A percentile compares a stretch with the other conserved stretches of the same genome.
These are phyloP conservation scores for Apiotrichum laibachii DNA, from an alignment of 1,284 basidiomycete species.

Conservation along the genomic window DNA sequence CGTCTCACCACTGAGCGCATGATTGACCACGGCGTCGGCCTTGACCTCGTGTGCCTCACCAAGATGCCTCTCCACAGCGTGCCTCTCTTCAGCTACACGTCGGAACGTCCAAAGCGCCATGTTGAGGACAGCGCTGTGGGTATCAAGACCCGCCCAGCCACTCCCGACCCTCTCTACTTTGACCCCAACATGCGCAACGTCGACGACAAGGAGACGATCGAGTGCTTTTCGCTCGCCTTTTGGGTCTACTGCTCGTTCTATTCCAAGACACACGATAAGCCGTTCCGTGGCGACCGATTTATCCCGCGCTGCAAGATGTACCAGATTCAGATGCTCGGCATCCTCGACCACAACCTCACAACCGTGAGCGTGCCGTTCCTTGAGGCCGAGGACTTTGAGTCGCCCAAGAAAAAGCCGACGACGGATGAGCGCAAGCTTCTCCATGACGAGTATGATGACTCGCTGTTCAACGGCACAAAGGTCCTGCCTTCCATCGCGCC, in stretches of 20 bases:
- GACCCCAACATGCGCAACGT: slow-evolving; percentile 51
- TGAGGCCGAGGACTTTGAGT: slow-evolving; percentile 38
- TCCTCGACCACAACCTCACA: slow-evolving; percentile 82
- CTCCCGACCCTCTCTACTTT: slow-evolving; percentile 75
- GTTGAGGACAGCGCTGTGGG: slow-evolving; percentile 43
- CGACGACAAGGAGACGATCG: slow-evolving; percentile 40
- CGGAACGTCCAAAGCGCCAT: slow-evolving; percentile 54
- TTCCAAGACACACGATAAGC: slow-evolving; percentile 54
- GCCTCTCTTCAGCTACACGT: slow-evolving; percentile 72
- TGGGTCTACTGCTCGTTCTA: slow-evolving; percentile 52
- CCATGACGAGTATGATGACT: slow-evolving; percentile 40
- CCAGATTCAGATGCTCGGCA: slow-evolving; percentile 87
- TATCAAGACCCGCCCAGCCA: slow-evolving; percentile 39
- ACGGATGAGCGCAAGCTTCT: slow-evolving; percentile 30
- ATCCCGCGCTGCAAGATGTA: slow-evolving; percentile 89
- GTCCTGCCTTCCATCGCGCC: background rate
- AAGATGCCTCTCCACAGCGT: slow-evolving; percentile 91
- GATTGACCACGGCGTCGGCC: slow-evolving; percentile 86
- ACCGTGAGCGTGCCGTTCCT: slow-evolving; percentile 79
- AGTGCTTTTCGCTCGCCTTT: slow-evolving; percentile 47
- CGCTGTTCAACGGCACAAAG: slow-evolving; percentile 27
- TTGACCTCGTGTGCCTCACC: slow-evolving; percentile 85
- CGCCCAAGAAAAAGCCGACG: slow-evolving; percentile 18
- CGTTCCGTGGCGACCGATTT: slow-evolving; percentile 84
- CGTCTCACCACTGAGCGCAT: slow-evolving; percentile 92